Evolutionary conservation across 2,329 filamentous ascomycete genomes (phyloP).

Genomic region (Lachnellula cervina): DNA sequence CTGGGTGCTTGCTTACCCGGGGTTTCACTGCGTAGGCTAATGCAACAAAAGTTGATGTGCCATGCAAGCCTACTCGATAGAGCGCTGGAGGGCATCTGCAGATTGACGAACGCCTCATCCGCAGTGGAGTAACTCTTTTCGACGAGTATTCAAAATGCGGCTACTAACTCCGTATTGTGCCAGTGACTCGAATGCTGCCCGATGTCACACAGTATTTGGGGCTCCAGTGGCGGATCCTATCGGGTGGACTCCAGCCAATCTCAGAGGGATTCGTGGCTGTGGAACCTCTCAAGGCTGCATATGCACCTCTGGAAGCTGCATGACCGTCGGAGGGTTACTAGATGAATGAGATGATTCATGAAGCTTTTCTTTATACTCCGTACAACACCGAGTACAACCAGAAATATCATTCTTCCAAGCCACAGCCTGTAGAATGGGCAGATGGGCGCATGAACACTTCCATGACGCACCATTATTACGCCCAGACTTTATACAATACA

Average conservation of each 20-base stretch:
- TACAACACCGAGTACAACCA: background rate
- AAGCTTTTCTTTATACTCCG: background rate
- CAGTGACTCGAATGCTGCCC: conserved; percentile 6
- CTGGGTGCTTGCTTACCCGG: conserved; percentile 10
- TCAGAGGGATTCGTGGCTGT: conserved; percentile 17
- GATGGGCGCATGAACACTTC: conserved; percentile 4
- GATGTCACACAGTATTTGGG: conserved; percentile 10
- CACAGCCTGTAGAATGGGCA: background rate
- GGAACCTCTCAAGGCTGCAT: conserved; percentile 6
- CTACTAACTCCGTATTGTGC: background rate
- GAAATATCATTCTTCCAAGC: background rate
- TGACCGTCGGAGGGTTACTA: background rate
- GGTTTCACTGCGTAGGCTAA: conserved; percentile 8
- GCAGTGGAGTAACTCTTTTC: background rate
- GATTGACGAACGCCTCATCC: conserved; percentile 11
- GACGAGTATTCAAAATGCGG: background rate
- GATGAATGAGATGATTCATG: background rate
- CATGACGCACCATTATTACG: background rate
- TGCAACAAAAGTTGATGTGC: conserved; percentile 1
- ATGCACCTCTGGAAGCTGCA: conserved; percentile 1
- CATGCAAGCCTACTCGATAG: background rate
- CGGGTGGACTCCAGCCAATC: conserved; percentile 12
- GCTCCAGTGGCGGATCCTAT: background rate
- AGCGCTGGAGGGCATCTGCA: background rate
- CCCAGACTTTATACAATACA: background rate